Evolutionary conservation across 768 basidiomycete species (phyloP).

Genomic region (Krasilnikovozyma curviuscula): DNA sequence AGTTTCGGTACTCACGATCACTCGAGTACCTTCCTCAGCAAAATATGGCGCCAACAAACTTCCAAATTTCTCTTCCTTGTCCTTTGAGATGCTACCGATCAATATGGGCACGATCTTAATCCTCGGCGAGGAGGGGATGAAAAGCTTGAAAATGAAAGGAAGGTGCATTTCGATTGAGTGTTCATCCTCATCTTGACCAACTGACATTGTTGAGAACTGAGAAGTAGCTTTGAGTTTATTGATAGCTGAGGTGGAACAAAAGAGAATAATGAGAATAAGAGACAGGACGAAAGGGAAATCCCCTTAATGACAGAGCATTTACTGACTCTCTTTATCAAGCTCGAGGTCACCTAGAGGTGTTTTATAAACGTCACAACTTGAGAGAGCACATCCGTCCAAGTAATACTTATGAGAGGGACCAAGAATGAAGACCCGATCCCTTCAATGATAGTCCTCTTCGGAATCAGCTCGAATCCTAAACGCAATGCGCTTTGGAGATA

Average conservation of each 20-base stretch:
- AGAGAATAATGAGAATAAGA: neutral
- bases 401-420: conserved; percentile 91
- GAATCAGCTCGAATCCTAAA: neutral
- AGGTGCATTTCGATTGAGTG: conserved; percentile 98
- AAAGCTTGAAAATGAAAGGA: conserved; percentile 61
- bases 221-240: conserved; percentile 44
- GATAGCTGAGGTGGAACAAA: conserved; percentile 35
- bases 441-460: conserved; percentile 23
- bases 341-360: conserved; percentile 72
- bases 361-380: conserved; percentile 51
- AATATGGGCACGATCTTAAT: conserved; percentile 76
- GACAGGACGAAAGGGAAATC: neutral
- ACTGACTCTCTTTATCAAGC: conserved; percentile 59
- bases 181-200: conserved; percentile 66
- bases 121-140: conserved; percentile 30
- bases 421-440: conserved; percentile 79
- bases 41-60: conserved; percentile 51
- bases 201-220: conserved; percentile 48
- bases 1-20: no score
- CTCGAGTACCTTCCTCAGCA: no score
- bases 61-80: conserved; percentile 46
- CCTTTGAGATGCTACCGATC: conserved; percentile 53
- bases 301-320: neutral
- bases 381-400: conserved; percentile 68
- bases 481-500: neutral